phyloP scores from a whole-genome alignment of 495 filamentous ascomycete species.

The Cudoniella acicularis region DNA sequence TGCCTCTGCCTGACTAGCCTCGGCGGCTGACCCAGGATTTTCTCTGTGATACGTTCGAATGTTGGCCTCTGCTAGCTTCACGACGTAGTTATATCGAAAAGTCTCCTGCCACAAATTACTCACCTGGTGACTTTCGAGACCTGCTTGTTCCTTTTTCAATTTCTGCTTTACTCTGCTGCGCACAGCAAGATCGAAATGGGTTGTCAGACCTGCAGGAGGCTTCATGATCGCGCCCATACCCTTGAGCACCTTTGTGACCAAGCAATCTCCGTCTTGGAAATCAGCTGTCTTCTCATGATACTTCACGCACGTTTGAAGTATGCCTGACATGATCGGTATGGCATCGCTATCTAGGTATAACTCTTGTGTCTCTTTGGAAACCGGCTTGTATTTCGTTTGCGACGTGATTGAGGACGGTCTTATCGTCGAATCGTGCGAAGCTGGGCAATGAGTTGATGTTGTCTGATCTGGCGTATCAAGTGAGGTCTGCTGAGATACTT shows the following conservation, averaged over 20 bases:
- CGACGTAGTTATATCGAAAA: constrained; percentile 15
- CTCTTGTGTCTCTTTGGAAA: constrained; percentile 18
- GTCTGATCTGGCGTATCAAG: constrained; percentile 6
- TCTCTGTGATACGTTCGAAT: constrained; percentile 9
- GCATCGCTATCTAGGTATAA: constrained; percentile 15
- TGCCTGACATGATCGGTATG: constrained; percentile 12
- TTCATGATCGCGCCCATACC: constrained; percentile 10
- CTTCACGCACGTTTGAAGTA: constrained; percentile 7
- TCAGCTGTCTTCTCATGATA: constrained; percentile 14
- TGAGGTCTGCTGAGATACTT: constrained; percentile 11
- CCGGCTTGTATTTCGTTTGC: constrained; percentile 9
- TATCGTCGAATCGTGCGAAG: constrained; percentile 8
- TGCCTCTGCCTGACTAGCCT: constrained; percentile 17
- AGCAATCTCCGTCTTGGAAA: constrained; percentile 14
- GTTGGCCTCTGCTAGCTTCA: constrained; percentile 13
- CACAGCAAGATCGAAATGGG: constrained; percentile 11
- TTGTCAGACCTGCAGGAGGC: constrained; percentile 4
- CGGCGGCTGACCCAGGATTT: constrained; percentile 10
- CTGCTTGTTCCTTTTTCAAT: constrained; percentile 13
- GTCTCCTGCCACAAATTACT: constrained; percentile 8
- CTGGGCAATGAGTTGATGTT: constrained; percentile 7
- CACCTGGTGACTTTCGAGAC: constrained; percentile 5
- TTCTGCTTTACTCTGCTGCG: constrained; percentile 5
- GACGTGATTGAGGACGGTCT: constrained; percentile 6
- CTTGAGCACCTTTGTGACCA: constrained; percentile 13